Evolutionary conservation across 371 early-diverging fungal genomes (phyloP).

Genomic region (Zancudomyces culisetae): DNA sequence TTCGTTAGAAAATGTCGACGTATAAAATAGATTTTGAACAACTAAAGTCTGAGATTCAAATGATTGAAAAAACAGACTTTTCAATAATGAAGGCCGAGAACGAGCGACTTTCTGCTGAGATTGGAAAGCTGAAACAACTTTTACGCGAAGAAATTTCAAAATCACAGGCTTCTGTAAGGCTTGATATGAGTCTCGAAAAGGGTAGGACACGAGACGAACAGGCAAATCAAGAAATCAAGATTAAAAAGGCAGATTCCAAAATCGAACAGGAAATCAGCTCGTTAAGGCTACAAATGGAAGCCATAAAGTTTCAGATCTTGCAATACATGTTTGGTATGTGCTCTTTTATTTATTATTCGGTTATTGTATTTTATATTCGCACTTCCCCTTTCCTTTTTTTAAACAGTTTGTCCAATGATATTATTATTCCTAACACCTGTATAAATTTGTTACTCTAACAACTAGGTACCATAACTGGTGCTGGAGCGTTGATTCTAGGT

Average conservation of each 20-base stretch:
- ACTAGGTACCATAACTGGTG: conserved; percentile 61
- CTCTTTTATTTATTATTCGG: no score
- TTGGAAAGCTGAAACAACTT: conserved; percentile 56
- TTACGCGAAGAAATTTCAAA: conserved; percentile 66
- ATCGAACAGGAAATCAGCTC: conserved; percentile 76
- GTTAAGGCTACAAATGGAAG: conserved; percentile 75
- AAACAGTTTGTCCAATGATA: background rate
- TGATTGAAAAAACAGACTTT: conserved; percentile 82
- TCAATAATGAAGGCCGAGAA: conserved; percentile 65
- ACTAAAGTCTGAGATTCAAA: conserved; percentile 65
- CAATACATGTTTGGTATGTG: conserved; percentile 37
- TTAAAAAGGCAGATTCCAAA: conserved; percentile 68
- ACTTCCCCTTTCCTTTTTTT: background rate
- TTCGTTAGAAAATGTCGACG: conserved; percentile 47
- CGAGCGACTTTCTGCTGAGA: conserved; percentile 51
- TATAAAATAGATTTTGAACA: conserved; percentile 82
- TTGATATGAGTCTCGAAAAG: conserved; percentile 79
- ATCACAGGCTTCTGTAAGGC: conserved; percentile 66
- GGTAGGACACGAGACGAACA: conserved; percentile 72
- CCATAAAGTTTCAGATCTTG: conserved; percentile 65
- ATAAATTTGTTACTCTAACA: background rate
- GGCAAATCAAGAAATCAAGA: conserved; percentile 59
- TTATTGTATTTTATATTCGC: no score
- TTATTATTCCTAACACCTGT: background rate
- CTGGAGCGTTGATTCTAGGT: conserved; percentile 41